Evolutionary conservation across 2,329 filamentous ascomycete genomes (phyloP).

Genomic region (Dothidotthia symphoricarpi): DNA sequence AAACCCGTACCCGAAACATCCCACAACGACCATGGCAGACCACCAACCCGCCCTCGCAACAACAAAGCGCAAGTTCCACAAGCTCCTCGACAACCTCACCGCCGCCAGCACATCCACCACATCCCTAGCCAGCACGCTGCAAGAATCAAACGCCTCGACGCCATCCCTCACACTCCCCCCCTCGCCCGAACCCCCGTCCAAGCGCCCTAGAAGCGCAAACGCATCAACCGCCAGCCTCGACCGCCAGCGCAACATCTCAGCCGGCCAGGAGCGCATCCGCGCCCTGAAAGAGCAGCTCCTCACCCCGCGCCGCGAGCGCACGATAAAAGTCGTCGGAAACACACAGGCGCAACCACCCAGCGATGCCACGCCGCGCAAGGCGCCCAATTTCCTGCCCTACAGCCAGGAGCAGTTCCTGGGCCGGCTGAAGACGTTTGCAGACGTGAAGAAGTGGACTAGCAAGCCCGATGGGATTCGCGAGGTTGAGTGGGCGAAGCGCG

Average conservation of each 20-base stretch:
- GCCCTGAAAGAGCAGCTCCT: conserved; percentile 36
- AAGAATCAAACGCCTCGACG: conserved; percentile 39
- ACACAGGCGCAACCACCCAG: conserved; percentile 24
- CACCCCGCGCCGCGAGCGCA: conserved; percentile 26
- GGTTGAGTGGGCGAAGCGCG: conserved; percentile 89
- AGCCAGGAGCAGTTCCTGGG: conserved; percentile 80
- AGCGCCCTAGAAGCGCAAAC: conserved; percentile 37
- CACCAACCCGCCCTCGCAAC: conserved; percentile 60
- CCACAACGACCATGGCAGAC: conserved; percentile 16
- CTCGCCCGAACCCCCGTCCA: conserved; percentile 33
- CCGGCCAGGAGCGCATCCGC: conserved; percentile 31
- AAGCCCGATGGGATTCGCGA: conserved; percentile 85
- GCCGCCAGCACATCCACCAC: conserved; percentile 53
- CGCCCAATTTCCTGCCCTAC: conserved; percentile 78
- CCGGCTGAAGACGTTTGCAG: conserved; percentile 82
- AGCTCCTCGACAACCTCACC: conserved; percentile 58
- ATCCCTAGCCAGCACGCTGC: conserved; percentile 36
- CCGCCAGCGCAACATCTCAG: conserved; percentile 26
- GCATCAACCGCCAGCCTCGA: conserved; percentile 30
- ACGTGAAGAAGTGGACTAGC: conserved; percentile 88
- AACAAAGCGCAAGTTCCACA: conserved; percentile 82
- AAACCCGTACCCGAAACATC: neutral
- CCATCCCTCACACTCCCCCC: conserved; percentile 24
- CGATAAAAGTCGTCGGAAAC: conserved; percentile 33
- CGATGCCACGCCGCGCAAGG: conserved; percentile 29